phyloP scores from a whole-genome alignment of 1,284 basidiomycete species.

The Malassezia yamatoensis region DNA sequence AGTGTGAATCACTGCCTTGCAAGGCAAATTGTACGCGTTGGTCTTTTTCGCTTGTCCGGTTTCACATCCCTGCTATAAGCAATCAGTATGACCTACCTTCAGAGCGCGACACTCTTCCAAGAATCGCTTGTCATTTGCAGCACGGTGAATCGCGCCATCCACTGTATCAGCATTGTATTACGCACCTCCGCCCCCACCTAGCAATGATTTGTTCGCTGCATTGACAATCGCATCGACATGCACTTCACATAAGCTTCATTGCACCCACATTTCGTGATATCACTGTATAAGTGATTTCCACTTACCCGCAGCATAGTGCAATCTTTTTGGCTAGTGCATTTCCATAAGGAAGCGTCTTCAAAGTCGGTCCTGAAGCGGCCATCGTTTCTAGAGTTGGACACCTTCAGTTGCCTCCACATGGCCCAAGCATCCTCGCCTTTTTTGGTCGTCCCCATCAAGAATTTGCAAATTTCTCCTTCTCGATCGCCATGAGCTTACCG shows the following conservation, averaged over 20 bases:
- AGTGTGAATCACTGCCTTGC: conserved; percentile 70
- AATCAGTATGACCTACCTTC: conserved; percentile 5
- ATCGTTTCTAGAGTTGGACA: neutral
- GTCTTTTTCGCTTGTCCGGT: conserved; percentile 80
- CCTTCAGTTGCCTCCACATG: neutral
- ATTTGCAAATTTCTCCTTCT: neutral
- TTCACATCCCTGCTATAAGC: conserved; percentile 60
- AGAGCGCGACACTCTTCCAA: conserved; percentile 59
- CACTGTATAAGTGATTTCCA: conserved; percentile 1
- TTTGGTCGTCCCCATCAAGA: neutral
- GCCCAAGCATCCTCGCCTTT: neutral
- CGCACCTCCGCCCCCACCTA: conserved; percentile 36
- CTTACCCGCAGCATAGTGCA: conserved; percentile 11
- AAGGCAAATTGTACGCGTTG: conserved; percentile 50
- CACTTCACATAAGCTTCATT: conserved; percentile 9
- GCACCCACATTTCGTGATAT: conserved; percentile 15
- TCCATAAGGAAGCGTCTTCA: conserved; percentile 2
- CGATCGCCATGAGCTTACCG: conserved; percentile 8
- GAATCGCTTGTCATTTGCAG: conserved; percentile 63
- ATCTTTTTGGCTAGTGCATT: conserved; percentile 13
- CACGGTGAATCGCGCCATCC: conserved; percentile 74
- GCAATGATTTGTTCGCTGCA: conserved; percentile 34
- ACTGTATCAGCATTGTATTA: conserved; percentile 48
- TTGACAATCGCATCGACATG: conserved; percentile 40
- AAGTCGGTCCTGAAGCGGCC: neutral